A percentile compares a stretch with the other conserved stretches of the same genome.
These are phyloP conservation scores for Ascochyta lentis DNA, from an alignment of 2,329 filamentous ascomycete genomes.

Conservation along the genomic window DNA sequence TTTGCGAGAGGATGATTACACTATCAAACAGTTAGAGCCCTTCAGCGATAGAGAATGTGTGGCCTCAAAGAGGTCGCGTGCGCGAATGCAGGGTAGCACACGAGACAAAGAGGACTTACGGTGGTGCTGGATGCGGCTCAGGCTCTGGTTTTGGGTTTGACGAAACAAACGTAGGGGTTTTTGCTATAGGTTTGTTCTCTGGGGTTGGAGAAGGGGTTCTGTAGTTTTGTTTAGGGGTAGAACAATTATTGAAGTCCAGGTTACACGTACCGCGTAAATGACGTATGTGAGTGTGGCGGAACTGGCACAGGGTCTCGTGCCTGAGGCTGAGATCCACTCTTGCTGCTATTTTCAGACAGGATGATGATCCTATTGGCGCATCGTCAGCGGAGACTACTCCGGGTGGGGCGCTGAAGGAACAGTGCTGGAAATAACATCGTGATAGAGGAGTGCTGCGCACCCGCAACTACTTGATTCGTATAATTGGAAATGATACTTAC, in stretches of 20 bases:
- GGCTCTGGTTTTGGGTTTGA: constrained; percentile 11
- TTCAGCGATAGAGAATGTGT: background rate
- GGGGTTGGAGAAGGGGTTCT: constrained; percentile 4
- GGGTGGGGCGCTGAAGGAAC: background rate
- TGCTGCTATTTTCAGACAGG: constrained; percentile 29
- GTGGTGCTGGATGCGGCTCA: constrained; percentile 17
- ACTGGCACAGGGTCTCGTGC: constrained; percentile 26
- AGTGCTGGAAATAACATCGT: constrained; percentile 7
- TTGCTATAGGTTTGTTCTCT: constrained; percentile 3
- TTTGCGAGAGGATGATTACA: constrained; percentile 26
- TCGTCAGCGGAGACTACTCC: constrained; percentile 10
- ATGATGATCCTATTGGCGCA: constrained; percentile 33
- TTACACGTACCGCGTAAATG: constrained; percentile 32
- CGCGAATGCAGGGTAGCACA: background rate
- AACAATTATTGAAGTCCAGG: constrained; percentile 16
- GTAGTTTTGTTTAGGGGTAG: constrained; percentile 5
- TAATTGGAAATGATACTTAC: constrained; percentile 22
- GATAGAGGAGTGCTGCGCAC: background rate
- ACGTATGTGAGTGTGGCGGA: constrained; percentile 30
- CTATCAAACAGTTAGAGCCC: constrained; percentile 5
- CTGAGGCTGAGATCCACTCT: constrained; percentile 26
- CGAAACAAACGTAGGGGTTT: constrained; percentile 2
- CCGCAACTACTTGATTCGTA: background rate
- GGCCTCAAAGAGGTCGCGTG: background rate
- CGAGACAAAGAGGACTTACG: constrained; percentile 12